Evolutionary conservation across 441 rosid species (phyloP).

Genomic region (Erodium texanum): DNA sequence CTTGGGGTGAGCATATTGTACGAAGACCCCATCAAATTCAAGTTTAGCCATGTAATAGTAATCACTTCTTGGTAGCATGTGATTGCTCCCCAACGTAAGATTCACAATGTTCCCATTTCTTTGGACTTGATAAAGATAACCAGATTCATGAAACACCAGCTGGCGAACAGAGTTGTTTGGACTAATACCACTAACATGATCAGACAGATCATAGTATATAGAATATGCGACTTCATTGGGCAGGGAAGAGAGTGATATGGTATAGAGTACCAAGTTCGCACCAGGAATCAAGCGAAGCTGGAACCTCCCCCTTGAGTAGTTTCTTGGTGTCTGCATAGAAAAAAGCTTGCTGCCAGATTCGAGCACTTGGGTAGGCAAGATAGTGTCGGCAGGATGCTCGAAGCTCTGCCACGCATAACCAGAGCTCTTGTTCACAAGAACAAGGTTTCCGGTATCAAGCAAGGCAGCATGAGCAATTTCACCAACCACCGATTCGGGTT

Average conservation of each 20-base stretch:
- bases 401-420: constrained; percentile 4
- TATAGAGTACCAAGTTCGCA: background rate
- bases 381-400: background rate
- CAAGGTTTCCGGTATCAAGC: constrained; percentile 15
- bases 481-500: background rate
- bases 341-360: background rate
- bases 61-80: background rate
- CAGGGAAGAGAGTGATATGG: background rate
- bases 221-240: background rate
- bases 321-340: background rate
- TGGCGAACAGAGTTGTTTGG: background rate
- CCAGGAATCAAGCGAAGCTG: background rate
- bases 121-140: background rate
- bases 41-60: background rate
- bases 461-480: constrained; percentile 1
- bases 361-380: background rate
- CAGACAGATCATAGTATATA: background rate
- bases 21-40: background rate
- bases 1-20: background rate
- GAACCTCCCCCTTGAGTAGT: background rate
- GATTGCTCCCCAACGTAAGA: background rate
- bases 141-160: background rate
- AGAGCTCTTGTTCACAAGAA: background rate
- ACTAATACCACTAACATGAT: background rate
- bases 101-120: background rate